Conservation (phyloP, 129 eudicot genomes). For the Tanacetum coccineum region DNA sequence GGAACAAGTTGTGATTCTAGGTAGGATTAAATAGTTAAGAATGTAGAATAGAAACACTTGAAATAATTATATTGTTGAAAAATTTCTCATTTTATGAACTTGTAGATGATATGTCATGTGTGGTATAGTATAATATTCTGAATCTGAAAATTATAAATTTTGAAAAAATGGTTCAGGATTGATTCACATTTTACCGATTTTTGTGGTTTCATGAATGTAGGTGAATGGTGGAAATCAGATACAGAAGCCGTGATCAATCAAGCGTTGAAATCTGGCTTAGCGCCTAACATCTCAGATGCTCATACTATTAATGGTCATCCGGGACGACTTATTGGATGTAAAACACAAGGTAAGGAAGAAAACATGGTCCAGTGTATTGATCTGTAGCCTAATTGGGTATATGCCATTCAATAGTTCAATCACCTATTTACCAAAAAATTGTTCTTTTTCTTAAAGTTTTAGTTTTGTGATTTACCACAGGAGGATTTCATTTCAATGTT, state of each 20-base stretch:
- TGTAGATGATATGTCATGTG: too few species aligned
- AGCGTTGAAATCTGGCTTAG: constrained; percentile 53
- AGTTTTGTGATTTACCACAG: too few species aligned
- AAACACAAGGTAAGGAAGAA: background rate
- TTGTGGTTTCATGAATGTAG: constrained; percentile 8
- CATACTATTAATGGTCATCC: constrained; percentile 60
- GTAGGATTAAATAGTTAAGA: constrained; percentile 23
- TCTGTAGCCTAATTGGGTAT: background rate
- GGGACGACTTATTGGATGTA: constrained; percentile 42
- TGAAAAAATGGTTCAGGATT: too few species aligned
- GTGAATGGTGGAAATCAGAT: constrained; percentile 71
- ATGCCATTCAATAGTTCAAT: too few species aligned
- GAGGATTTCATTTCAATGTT: background rate
- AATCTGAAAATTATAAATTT: too few species aligned
- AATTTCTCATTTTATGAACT: background rate
- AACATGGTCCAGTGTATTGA: background rate
- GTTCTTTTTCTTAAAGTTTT: too few species aligned
- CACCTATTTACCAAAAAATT: too few species aligned
- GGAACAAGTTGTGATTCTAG: too few species aligned
- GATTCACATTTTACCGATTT: background rate
- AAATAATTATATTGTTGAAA: background rate
- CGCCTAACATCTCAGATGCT: constrained; percentile 62
- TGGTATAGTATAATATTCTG: too few species aligned
- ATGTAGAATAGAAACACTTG: constrained; percentile 21
- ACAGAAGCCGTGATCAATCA: constrained; percentile 59